Conservation (phyloP, 176 grass and related monocot genomes). For the Carex littledalei region DNA sequence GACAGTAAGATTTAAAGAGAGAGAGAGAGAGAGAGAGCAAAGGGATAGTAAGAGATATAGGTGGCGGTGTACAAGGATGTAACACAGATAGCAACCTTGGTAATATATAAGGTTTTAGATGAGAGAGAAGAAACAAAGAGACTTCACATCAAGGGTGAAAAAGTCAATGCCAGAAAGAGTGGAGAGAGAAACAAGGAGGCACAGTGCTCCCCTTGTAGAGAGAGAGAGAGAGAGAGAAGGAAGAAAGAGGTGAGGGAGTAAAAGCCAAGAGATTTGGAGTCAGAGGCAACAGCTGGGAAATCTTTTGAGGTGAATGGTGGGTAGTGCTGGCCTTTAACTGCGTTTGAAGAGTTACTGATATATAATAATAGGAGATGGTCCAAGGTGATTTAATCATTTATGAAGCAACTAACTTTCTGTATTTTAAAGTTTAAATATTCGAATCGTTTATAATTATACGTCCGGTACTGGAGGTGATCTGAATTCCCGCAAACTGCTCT, state of each 20-base stretch:
- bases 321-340: conserved; percentile 28
- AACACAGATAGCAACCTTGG: background rate
- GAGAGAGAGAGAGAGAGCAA: conserved; percentile 15
- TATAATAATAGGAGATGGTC: no score
- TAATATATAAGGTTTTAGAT: conserved; percentile 1
- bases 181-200: background rate
- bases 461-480: no score
- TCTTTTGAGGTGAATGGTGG: conserved; percentile 27
- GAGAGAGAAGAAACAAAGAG: conserved; percentile 4
- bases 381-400: no score
- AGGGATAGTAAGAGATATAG: background rate
- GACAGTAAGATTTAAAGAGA: background rate
- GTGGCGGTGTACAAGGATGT: background rate
- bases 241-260: conserved; percentile 8
- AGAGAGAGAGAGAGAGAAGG: background rate
- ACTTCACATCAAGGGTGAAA: conserved; percentile 12
- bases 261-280: conserved; percentile 43
- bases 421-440: no score
- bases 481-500: no score
- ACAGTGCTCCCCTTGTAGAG: conserved; percentile 2
- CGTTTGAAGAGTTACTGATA: background rate
- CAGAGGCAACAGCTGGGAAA: conserved; percentile 34
- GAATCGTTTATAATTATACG: no score
- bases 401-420: no score
- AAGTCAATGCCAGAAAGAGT: conserved; percentile 5